Percentiles rank a stretch among this genome's conserved stretches.
These are phyloP conservation scores for Sordariomycetes sp. DNA, from an alignment of 2,329 filamentous ascomycete species.

Conservation along the genomic window DNA sequence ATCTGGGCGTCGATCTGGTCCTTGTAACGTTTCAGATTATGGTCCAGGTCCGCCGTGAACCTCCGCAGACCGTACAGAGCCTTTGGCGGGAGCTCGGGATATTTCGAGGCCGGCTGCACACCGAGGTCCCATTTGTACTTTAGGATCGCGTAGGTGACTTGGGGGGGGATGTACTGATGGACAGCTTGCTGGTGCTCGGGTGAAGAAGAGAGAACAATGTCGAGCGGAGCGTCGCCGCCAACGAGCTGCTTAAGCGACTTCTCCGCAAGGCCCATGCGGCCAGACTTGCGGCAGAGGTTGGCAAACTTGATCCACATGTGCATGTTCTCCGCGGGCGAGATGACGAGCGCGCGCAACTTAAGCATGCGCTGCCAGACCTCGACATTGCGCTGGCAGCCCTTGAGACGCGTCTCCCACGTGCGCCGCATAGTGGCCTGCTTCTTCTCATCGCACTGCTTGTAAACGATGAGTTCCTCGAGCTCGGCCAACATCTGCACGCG, in stretches of 20 bases:
- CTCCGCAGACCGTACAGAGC: constrained; percentile 44
- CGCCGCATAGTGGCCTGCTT: constrained; percentile 84
- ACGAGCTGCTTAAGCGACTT: constrained; percentile 90
- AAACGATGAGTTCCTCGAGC: constrained; percentile 92
- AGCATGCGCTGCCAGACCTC: constrained; percentile 99
- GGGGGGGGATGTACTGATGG: constrained; percentile 45
- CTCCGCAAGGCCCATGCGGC: constrained; percentile 86
- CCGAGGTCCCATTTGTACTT: constrained; percentile 94
- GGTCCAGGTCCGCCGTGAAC: constrained; percentile 47
- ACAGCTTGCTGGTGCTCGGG: constrained; percentile 4
- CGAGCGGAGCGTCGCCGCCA: constrained; percentile 51
- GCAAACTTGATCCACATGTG: constrained; percentile 99
- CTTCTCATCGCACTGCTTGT: constrained; percentile 89
- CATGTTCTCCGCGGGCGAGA: constrained; percentile 83
- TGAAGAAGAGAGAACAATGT: constrained; percentile 49
- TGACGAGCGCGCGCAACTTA: constrained; percentile 83
- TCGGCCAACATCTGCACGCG: constrained; percentile 98
- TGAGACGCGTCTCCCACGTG: constrained; percentile 91
- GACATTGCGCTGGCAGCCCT: constrained; percentile 91
- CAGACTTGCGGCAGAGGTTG: constrained; percentile 93
- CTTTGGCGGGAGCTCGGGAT: constrained; percentile 33
- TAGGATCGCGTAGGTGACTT: constrained; percentile 89
- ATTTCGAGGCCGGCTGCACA: constrained; percentile 36
- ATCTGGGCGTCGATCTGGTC: constrained; percentile 33
- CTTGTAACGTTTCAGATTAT: constrained; percentile 37